These are phyloP conservation scores for Cryoendolithus antarcticus DNA, from an alignment of 2,329 filamentous ascomycete species.

Conservation along the genomic window DNA sequence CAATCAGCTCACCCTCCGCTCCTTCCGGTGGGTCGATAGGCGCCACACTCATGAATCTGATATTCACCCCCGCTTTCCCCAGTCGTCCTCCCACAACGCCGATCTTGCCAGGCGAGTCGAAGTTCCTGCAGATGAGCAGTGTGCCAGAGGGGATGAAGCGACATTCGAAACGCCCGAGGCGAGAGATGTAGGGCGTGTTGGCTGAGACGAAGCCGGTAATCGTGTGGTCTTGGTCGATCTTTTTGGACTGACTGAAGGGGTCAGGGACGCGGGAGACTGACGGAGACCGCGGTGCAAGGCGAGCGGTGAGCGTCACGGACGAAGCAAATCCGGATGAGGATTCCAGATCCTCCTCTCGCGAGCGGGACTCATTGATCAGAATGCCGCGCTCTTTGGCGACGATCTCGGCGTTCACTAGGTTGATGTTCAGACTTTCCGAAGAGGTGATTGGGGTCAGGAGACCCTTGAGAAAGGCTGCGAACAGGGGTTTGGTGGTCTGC, in stretches of 20 bases:
- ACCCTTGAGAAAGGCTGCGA: slow-evolving; percentile 67
- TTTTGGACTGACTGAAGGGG: slow-evolving; percentile 9
- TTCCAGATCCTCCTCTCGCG: slow-evolving; percentile 38
- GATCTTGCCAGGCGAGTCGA: slow-evolving; percentile 71
- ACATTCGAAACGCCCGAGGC: slow-evolving; percentile 60
- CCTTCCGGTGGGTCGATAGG: slow-evolving; percentile 35
- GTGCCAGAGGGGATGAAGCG: slow-evolving; percentile 63
- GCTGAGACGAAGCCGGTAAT: slow-evolving; percentile 57
- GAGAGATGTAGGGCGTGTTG: slow-evolving; percentile 55
- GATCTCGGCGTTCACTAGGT: slow-evolving; percentile 70
- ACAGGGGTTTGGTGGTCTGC: slow-evolving; percentile 64
- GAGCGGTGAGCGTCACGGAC: slow-evolving; percentile 56
- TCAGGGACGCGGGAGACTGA: slow-evolving; percentile 14
- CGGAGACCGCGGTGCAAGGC: slow-evolving; percentile 19
- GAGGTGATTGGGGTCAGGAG: slow-evolving; percentile 58
- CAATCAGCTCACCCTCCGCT: slow-evolving; percentile 6
- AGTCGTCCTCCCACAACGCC: slow-evolving; percentile 62
- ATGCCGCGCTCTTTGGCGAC: slow-evolving; percentile 68
- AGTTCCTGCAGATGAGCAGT: slow-evolving; percentile 68
- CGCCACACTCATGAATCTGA: slow-evolving; percentile 66
- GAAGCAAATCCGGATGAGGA: slow-evolving; percentile 55
- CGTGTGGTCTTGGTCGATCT: slow-evolving; percentile 34
- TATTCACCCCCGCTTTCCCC: slow-evolving; percentile 61
- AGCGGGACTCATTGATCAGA: slow-evolving; percentile 61
- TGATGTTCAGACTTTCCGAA: slow-evolving; percentile 55